Evolutionary conservation across 345 rosid species (phyloP), one percentile per base, ranked within the genome.

Genomic region (Erysimum cheiranthoides): DNA sequence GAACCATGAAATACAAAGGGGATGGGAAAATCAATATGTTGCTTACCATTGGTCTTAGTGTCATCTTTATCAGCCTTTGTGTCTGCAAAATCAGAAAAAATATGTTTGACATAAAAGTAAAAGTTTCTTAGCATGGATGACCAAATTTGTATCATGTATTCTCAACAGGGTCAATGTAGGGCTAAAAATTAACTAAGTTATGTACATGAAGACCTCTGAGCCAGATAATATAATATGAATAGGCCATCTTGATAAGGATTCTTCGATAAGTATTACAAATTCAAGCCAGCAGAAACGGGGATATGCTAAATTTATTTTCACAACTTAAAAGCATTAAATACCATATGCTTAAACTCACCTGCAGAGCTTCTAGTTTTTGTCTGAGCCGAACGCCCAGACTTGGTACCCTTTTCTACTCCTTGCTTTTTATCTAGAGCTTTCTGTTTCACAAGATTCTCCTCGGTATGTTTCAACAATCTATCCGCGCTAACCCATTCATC

Each of bases 401-500:
- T 92, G 30, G 83, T 57, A 87, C 76, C 84, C 73, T 80, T 89
- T 56, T 89, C 95, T 27, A 82, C 77, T 6, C 85, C 91, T 73
- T 71, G 89, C 73, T 87, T 90, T 70, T 88, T 86, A 12, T 82
- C 83, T 28, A 86, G 81, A 59, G 84, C 84, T 71, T 81, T 88
- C 86, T 86, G 93, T 82, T 89, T 87, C 79, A 76, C 52, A 34
- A 85, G 84, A 78, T 90, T 89, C 84, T 89, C 97, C 45, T 87
- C 85, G 10, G 82, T 85, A 64, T 80, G 74, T 78, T 92, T 89
- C 85, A 86, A 47, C 73, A 95, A 79, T 60, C 92, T 87, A 14
- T 90, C 96, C 11, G 63, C 74, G 1, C 89, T 91, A 77, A 90
- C 93, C 99, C 99, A 92, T 80, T 95, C 97, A 71, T 95, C 97